These are phyloP conservation scores for Hortiboletus rubellus DNA, from an alignment of 1,284 basidiomycete genomes.

Conservation along the genomic window DNA sequence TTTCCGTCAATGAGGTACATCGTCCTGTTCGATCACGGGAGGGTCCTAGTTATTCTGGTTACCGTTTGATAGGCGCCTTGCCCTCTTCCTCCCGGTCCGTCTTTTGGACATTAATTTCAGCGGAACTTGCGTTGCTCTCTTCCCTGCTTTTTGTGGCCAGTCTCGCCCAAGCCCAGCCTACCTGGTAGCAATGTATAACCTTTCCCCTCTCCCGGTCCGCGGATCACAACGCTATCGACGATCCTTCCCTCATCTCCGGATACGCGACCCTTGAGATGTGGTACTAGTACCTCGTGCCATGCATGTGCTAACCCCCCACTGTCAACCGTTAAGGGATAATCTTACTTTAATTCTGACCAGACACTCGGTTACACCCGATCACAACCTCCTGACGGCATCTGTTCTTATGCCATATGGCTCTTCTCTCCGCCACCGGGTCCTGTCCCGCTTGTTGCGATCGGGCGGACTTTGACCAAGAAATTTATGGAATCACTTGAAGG, in stretches of 20 bases:
- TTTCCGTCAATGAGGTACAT: conserved; percentile 37
- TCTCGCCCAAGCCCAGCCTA: background rate
- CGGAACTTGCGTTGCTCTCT: conserved; percentile 1
- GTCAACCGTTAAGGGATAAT: conserved; percentile 22
- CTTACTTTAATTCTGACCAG: conserved; percentile 12
- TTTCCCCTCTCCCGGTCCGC: conserved; percentile 5
- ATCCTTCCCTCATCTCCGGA: conserved; percentile 17
- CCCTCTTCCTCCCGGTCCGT: conserved; percentile 1
- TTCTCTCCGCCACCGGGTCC: conserved; percentile 36
- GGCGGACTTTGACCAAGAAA: conserved; percentile 25
- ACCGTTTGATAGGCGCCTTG: conserved; percentile 20
- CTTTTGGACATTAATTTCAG: conserved; percentile 12
- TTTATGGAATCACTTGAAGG: conserved; percentile 28
- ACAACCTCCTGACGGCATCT: conserved; percentile 30
- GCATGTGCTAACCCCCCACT: conserved; percentile 16
- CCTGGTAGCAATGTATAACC: background rate
- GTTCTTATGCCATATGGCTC: conserved; percentile 39
- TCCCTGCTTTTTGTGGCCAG: background rate
- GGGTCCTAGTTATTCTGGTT: conserved; percentile 15
- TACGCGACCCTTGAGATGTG: conserved; percentile 25
- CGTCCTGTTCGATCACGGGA: conserved; percentile 12
- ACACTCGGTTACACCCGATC: conserved; percentile 29
- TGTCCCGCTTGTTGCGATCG: conserved; percentile 32
- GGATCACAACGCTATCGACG: conserved; percentile 12
- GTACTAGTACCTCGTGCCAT: conserved; percentile 21